Base-by-base conservation (phyloP, 2,329 filamentous ascomycete genomes). In the Thelonectria olida region DNA sequence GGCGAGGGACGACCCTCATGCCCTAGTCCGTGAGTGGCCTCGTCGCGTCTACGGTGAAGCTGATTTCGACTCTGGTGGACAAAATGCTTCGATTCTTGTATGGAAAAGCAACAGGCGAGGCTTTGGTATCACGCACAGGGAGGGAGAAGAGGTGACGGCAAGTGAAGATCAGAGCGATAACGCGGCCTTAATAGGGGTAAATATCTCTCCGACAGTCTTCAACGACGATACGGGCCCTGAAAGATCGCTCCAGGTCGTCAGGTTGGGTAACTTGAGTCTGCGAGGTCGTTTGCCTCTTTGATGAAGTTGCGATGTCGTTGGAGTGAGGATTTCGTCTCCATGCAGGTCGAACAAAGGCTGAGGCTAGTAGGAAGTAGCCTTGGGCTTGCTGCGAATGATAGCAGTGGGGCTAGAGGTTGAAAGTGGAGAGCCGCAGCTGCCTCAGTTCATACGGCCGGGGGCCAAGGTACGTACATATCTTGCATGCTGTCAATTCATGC, bases 311-410 rank as follows among this genome's bases (percentile, higher is more conserved):
- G 48, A 53, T 59, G 59, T 63, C 20, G 62, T 51, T 47, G 58
- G n/a, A 52, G 50, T 49, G 52, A 61, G 61, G 45, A 44, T 50
- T 62, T 59, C 34, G 38, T 15, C 28, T 42, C 47, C 49, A 49
- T 57, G 62, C 59, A 55, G 8, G 51, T 34, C 20, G 49, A 60
- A 41, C n/a, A n/a, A n/a, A n/a, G n/a, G n/a, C n/a, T n/a, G n/a
- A n/a, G n/a, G n/a, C n/a, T n/a, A n/a, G n/a, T n/a, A n/a, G 49
- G 42, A 36, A 7, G 19, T 39, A 58, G 52, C 62, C 49, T 65
- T 54, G 52, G 49, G 28, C 45, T 28, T 41, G 27, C 60, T 60
- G 44, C 56, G 52, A 50, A 56, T n/a, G n/a, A n/a, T n/a, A n/a
- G n/a, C n/a, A 56, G 58, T 51, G 58, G 58, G 34, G 31, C 47